These are phyloP conservation scores for Rubus parviflorus DNA, from an alignment of 306 rosid genomes.

Conservation along the genomic window DNA sequence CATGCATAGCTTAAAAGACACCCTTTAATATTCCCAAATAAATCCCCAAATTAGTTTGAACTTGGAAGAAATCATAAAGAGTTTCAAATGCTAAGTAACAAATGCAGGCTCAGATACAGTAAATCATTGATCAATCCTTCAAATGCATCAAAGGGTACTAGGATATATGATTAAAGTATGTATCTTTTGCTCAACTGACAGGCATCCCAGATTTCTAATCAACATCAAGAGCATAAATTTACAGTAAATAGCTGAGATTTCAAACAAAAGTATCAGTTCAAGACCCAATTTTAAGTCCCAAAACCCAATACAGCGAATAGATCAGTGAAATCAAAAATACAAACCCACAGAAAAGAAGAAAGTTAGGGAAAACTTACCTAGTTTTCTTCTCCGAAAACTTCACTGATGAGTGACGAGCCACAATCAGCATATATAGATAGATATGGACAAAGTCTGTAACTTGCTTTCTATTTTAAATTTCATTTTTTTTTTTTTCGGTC, in stretches of 20 bases:
- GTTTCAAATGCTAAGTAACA: constrained; percentile 3
- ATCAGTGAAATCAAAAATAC: constrained; percentile 10
- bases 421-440: constrained; percentile 35
- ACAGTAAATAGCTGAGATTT: background rate
- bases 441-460: constrained; percentile 28
- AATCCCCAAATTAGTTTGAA: constrained; percentile 20
- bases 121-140: constrained; percentile 19
- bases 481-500: background rate
- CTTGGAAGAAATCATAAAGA: constrained; percentile 11
- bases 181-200: constrained; percentile 2
- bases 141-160: constrained; percentile 36
- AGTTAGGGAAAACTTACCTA: constrained; percentile 34
- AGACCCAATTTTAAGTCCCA: constrained; percentile 8
- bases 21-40: background rate
- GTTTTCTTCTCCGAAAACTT: constrained; percentile 30
- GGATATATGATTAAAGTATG: background rate
- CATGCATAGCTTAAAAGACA: constrained; percentile 15
- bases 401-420: constrained; percentile 12
- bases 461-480: constrained; percentile 13
- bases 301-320: constrained; percentile 29
- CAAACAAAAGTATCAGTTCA: background rate
- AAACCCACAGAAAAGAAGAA: background rate
- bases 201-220: background rate
- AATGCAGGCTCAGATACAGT: constrained; percentile 15
- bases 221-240: constrained; percentile 20